Base-by-base conservation (phyloP, 2,329 filamentous ascomycete genomes). In the Penicillium sp. region DNA sequence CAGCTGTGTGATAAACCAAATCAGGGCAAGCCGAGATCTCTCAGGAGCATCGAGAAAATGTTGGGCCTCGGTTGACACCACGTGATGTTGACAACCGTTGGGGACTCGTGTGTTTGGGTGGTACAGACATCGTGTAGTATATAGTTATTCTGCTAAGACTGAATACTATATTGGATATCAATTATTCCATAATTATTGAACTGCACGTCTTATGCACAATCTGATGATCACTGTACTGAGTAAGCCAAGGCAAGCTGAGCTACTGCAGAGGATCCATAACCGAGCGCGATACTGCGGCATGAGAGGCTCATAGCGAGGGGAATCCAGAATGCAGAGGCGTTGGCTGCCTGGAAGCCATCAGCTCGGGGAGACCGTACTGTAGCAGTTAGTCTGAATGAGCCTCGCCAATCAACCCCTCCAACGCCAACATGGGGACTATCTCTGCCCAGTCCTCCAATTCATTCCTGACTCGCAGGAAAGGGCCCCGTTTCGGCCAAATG, bases 11-110 rank as follows among this genome's bases (percentile, higher is more conserved):
- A 14, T 13, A 10, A 10, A 6, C 8, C 26, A 27, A 40, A 29
- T 27, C 27, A 13, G 7, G 11, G 14, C 32, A 42, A 38, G 39
- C 47, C 47, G 38, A 38, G 40, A 35, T 46, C 27, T 26, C 34
- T 27, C 35, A 22, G 32, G 27, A 31, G 24, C 35, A 38, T 31
- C 50, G n/a, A 36, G 37, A 46, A 44, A 44, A 50, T 48, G 23
- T 47, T 47, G 44, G 39, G 41, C 54, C 54, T 57, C 54, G 54
- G 52, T 47, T 40, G 40, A 41, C n/a, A 8, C 32, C 57, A 59
- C 57, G 55, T 59, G 54, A 37, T 34, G 7, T 34, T 2, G 31
- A 34, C 31, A 18, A n/a, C 16, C 14, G 31, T 34, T 34, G 31
- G 31, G 31, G 18, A 18, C 31, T 34, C 31, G 14, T 34, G 31